These are phyloP conservation scores for Aureobasidium sp. DNA, from an alignment of 2,329 filamentous ascomycete genomes.

Conservation along the genomic window DNA sequence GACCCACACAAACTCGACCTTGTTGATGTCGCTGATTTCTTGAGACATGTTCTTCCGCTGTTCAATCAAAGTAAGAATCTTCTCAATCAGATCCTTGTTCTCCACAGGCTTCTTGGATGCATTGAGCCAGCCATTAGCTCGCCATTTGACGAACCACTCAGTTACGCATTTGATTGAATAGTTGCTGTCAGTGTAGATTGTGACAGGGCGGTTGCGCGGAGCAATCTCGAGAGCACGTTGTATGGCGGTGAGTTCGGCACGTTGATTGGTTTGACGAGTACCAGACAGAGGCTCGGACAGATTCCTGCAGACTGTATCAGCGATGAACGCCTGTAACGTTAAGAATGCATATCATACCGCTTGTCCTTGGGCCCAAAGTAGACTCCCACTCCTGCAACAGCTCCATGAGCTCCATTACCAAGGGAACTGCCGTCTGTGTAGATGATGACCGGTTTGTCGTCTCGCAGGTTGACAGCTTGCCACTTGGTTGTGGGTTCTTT, in stretches of 20 bases:
- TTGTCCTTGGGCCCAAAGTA: constrained; percentile 52
- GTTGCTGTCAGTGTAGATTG: constrained; percentile 81
- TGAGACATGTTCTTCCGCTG: constrained; percentile 50
- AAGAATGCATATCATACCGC: constrained; percentile 29
- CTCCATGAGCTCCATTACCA: constrained; percentile 49
- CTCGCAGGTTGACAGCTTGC: constrained; percentile 36
- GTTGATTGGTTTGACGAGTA: constrained; percentile 80
- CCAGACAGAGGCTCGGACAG: constrained; percentile 71
- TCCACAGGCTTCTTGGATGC: constrained; percentile 63
- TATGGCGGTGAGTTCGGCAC: constrained; percentile 88
- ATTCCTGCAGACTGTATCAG: constrained; percentile 34
- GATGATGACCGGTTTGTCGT: constrained; percentile 45
- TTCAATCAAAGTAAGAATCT: constrained; percentile 63
- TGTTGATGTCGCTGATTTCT: constrained; percentile 25
- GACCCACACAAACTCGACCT: constrained; percentile 68
- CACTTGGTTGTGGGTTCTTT: constrained; percentile 47
- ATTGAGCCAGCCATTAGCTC: constrained; percentile 71
- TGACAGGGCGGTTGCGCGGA: constrained; percentile 58
- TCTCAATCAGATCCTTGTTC: constrained; percentile 77
- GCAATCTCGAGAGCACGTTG: constrained; percentile 72
- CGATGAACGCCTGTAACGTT: not conserved
- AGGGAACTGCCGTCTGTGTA: constrained; percentile 59
- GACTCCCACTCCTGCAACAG: constrained; percentile 55
- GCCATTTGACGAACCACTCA: constrained; percentile 75
- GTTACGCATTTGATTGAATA: constrained; percentile 89